Conservation (phyloP, 768 basidiomycete species). For the Udeniomyces megalosporus region DNA sequence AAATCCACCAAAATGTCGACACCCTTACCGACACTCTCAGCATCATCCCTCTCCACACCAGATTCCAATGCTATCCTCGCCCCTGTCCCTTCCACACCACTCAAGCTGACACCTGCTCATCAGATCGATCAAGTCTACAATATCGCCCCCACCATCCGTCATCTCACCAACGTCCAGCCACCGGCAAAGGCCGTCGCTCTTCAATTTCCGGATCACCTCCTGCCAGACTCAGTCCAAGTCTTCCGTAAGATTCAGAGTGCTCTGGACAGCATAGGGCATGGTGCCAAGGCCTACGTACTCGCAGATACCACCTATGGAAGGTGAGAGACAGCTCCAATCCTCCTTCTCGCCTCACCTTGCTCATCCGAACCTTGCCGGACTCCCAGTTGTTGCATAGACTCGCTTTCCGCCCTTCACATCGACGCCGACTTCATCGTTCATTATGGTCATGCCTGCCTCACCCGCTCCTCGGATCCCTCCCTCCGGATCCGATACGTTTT, state of each 20-base stretch:
- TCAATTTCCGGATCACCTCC: constrained; percentile 88
- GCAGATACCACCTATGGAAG: constrained; percentile 97
- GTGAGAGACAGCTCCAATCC: too few species aligned
- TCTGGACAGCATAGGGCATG: constrained; percentile 29
- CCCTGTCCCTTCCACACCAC: neutral
- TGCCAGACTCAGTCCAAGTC: constrained; percentile 71
- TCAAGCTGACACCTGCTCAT: neutral
- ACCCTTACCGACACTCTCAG: constrained; percentile 1
- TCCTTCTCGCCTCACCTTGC: constrained; percentile 3
- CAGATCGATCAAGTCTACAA: constrained; percentile 2
- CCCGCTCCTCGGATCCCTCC: constrained; percentile 23
- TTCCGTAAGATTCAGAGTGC: constrained; percentile 40
- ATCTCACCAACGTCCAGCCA: neutral
- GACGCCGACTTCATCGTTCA: constrained; percentile 83
- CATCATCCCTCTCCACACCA: constrained; percentile 12
- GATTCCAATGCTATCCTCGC: constrained; percentile 1
- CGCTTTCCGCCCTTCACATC: constrained; percentile 85
- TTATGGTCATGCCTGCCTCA: constrained; percentile 92
- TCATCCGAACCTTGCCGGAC: too few species aligned
- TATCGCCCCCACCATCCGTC: constrained; percentile 37
- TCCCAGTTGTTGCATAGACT: constrained; percentile 94
- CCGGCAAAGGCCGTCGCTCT: constrained; percentile 42
- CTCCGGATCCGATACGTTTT: constrained; percentile 48
- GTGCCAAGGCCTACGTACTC: constrained; percentile 53
- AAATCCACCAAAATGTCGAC: too few species aligned